Conservation (phyloP, 2,329 filamentous ascomycete genomes). For the Leptographium procerum region DNA sequence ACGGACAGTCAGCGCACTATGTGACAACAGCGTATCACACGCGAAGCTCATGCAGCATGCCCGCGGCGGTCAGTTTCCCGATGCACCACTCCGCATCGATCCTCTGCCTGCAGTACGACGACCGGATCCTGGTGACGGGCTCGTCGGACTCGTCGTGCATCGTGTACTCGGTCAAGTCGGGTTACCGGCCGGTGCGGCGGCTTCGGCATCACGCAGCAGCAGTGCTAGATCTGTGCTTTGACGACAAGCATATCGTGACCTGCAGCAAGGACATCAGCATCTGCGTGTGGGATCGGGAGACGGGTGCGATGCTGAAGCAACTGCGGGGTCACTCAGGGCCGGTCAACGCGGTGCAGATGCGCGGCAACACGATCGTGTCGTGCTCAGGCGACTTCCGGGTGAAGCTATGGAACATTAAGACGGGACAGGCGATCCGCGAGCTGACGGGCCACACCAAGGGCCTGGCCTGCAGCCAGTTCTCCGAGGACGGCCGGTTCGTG, state of each 20-base stretch:
- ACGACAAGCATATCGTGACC: constrained; percentile 84
- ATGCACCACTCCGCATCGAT: constrained; percentile 82
- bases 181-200: constrained; percentile 69
- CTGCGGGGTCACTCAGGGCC: constrained; percentile 80
- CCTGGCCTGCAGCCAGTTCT: constrained; percentile 91
- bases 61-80: constrained; percentile 44
- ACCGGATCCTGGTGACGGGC: constrained; percentile 84
- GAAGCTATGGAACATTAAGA: constrained; percentile 90
- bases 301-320: constrained; percentile 63
- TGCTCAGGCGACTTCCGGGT: constrained; percentile 89
- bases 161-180: constrained; percentile 70
- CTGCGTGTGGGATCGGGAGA: constrained; percentile 84
- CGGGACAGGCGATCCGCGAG: constrained; percentile 79
- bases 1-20: constrained; percentile 41
- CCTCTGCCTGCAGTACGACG: constrained; percentile 88
- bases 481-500: constrained; percentile 85
- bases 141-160: constrained; percentile 90
- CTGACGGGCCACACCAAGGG: constrained; percentile 86
- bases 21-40: constrained; percentile 29
- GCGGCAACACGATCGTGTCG: constrained; percentile 83
- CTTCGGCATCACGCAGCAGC: constrained; percentile 73
- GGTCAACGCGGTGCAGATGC: constrained; percentile 92
- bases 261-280: constrained; percentile 95
- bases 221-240: constrained; percentile 87
- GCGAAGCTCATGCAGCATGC: constrained; percentile 33